Base-by-base conservation (phyloP, 257 asterid species). In the Echites panduratus region DNA sequence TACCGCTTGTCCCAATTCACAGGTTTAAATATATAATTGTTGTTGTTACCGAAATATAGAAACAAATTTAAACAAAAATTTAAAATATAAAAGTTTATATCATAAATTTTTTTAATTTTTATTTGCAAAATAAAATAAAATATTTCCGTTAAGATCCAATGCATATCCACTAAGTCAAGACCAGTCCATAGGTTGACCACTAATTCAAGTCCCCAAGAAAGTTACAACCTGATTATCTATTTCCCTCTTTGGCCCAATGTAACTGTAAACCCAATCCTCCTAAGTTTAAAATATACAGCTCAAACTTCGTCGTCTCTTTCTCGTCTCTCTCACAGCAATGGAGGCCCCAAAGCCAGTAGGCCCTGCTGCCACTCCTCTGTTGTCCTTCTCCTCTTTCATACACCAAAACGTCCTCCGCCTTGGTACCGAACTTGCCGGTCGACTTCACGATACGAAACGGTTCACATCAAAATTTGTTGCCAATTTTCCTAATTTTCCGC, bases 331-430 rank as follows among this genome's bases (percentile, higher is more conserved):
- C 10, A 52, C 75, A 38, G 75, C 73, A 77, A 89, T 89, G 97
- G 96, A 84, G 87, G 61, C 88, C 41, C 80, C 85, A 66, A 85
- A 84, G 80, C 77, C 89, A 76, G 84, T 70, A 77, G 86, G 83
- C 62, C 83, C 84, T n/a, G 52, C 86, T 52, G 75, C 87, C 70
- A 86, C 78, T 77, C 90, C 91, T 69, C 87, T 89, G 43, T 83
- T 85, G 56, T 79, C 90, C 52, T 72, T 92, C 77, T 83, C 96
- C 70, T 71, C 85, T 44, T 88, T 90, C 90, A 45, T 92, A 85
- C 93, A 80, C 78, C 86, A 77, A n/a, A 78, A 79, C 70, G 70
- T 71, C 22, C 20, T 57, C 70, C 79, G 89, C 6, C 76, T 89
- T 75, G 90, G 93, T 53, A 68, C 85, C 75, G 91, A 87, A 24